Evolutionary conservation across 108 stramenopile species (phyloP).

Genomic region (Nitzschia sp.): DNA sequence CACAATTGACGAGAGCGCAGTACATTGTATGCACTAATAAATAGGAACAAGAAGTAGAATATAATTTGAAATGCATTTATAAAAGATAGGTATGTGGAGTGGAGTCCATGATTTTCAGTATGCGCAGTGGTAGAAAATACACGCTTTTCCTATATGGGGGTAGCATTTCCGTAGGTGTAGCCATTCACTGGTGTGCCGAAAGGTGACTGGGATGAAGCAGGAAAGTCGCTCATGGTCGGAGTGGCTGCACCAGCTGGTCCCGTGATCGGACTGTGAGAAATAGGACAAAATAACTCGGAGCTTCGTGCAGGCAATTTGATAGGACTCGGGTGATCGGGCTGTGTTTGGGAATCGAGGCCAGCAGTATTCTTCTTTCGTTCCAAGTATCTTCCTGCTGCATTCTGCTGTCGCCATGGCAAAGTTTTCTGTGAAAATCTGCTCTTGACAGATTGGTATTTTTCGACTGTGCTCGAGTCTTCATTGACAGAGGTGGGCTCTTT

Average conservation of each 20-base stretch:
- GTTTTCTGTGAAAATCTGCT: conserved; percentile 8
- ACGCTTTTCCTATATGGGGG: not conserved
- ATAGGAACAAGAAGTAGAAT: not conserved
- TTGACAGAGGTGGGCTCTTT: too few relatives aligned
- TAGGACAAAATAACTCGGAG: not conserved
- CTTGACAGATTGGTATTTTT: conserved; percentile 1
- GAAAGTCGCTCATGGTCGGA: not conserved
- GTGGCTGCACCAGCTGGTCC: not conserved
- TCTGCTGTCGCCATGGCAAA: conserved; percentile 13
- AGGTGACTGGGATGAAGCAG: not conserved
- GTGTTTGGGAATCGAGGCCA: not conserved
- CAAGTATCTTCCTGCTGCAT: conserved; percentile 1
- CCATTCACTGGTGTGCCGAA: conserved; percentile 12
- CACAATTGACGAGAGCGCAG: not conserved
- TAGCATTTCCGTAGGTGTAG: conserved; percentile 4
- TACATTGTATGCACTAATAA: not conserved
- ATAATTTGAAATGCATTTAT: too few relatives aligned
- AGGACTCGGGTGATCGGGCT: not conserved
- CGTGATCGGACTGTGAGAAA: not conserved
- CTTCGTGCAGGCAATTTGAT: not conserved
- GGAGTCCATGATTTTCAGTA: not conserved
- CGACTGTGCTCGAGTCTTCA: not conserved
- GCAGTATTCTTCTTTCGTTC: conserved; percentile 3
- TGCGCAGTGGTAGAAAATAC: not conserved
- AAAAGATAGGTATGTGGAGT: not conserved